Conservation (phyloP, 495 filamentous ascomycete genomes). For the Aspergillus mulundensis region DNA sequence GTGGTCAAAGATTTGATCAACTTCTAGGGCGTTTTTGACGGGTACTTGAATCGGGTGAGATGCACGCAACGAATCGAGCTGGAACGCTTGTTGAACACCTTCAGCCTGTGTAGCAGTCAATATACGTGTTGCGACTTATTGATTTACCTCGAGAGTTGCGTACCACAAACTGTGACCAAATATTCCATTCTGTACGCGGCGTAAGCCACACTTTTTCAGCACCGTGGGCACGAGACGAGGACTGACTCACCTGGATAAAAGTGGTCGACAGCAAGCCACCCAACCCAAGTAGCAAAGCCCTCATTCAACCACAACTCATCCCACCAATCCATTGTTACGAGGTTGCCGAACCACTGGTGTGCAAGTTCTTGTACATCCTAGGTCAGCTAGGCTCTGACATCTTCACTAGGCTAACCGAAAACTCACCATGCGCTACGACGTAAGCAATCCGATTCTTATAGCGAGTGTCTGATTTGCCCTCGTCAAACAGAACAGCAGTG, state of each 20-base stretch:
- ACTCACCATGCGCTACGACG: slow-evolving; percentile 72
- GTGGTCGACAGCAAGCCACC: slow-evolving; percentile 88
- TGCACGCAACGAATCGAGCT: slow-evolving; percentile 79
- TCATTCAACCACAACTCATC: slow-evolving; percentile 96
- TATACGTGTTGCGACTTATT: slow-evolving; percentile 9
- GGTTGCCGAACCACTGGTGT: slow-evolving; percentile 98
- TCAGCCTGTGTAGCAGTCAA: slow-evolving; percentile 62
- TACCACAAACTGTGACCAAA: slow-evolving; percentile 93
- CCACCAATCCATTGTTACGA: slow-evolving; percentile 82
- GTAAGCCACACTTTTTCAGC: slow-evolving; percentile 6
- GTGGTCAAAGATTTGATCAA: slow-evolving; percentile 93
- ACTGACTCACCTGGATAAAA: slow-evolving; percentile 65
- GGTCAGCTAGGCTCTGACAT: slow-evolving; percentile 5
- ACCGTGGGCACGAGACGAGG: not conserved
- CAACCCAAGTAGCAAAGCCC: slow-evolving; percentile 97
- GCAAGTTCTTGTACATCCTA: slow-evolving; percentile 61
- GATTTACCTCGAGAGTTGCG: slow-evolving; percentile 53
- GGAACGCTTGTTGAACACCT: slow-evolving; percentile 83
- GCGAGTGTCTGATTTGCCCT: slow-evolving; percentile 78
- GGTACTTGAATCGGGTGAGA: slow-evolving; percentile 95
- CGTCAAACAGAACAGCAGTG: slow-evolving; percentile 88
- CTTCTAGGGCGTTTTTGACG: slow-evolving; percentile 82
- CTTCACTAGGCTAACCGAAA: not conserved
- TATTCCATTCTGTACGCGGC: slow-evolving; percentile 66
- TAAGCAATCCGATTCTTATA: slow-evolving; percentile 92